Evolutionary conservation across 345 rosid genomes (phyloP).

Genomic region (Brassica napus): DNA sequence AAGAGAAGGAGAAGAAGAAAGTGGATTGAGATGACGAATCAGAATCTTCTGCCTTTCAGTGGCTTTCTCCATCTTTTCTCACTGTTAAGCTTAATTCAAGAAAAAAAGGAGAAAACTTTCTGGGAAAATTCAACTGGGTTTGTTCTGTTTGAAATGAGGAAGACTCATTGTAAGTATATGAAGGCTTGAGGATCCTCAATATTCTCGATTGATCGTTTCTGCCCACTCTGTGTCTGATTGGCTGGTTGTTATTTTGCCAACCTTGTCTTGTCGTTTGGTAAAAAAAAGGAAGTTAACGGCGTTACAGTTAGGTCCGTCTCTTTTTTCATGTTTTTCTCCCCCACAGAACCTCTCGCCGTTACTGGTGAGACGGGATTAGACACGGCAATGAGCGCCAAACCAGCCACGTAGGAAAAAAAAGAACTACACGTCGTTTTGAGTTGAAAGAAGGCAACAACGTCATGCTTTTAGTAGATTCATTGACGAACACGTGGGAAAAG

Average conservation of each 20-base stretch:
- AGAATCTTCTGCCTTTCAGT: constrained; percentile 72
- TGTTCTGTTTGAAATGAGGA: background rate
- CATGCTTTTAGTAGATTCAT: background rate
- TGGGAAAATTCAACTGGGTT: background rate
- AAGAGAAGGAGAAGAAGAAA: constrained; percentile 36
- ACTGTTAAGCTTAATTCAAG: background rate
- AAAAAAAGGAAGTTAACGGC: background rate
- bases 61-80: constrained; percentile 68
- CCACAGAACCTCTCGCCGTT: constrained; percentile 8
- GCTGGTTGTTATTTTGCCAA: background rate
- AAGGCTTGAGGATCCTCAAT: background rate
- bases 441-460: background rate
- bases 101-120: background rate
- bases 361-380: background rate
- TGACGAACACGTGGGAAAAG: background rate
- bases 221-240: background rate
- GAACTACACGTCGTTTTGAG: constrained; percentile 5
- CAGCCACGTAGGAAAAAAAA: background rate
- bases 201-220: background rate
- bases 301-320: constrained; percentile 1
- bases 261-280: constrained; percentile 23
- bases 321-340: background rate
- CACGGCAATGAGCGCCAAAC: background rate
- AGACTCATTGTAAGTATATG: background rate
- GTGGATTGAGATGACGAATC: constrained; percentile 70